Evolutionary conservation across 345 rosid species (phyloP).

Genomic region (Trapa incisa): DNA sequence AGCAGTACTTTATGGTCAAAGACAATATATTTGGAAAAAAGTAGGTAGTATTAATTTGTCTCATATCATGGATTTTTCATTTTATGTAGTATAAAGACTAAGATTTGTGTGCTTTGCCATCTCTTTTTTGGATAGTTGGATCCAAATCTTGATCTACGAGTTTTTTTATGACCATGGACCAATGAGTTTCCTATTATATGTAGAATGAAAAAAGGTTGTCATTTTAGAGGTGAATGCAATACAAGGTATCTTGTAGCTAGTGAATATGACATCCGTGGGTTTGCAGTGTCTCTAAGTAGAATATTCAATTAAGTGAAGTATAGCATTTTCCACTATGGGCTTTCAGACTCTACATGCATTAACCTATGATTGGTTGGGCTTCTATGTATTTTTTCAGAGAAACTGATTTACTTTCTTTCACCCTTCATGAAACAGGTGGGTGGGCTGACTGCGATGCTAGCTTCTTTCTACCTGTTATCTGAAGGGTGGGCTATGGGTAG

Average conservation of each 20-base stretch:
- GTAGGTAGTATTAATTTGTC: slow-evolving; percentile 24
- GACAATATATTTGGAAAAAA: slow-evolving; percentile 76
- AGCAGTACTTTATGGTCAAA: slow-evolving; percentile 72
- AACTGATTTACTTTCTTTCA: background rate
- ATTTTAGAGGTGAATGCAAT: background rate
- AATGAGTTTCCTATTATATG: background rate
- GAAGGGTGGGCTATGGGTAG: slow-evolving; percentile 92
- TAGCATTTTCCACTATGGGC: background rate
- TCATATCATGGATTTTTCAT: background rate
- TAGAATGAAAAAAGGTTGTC: background rate
- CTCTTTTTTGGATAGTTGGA: background rate
- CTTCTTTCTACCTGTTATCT: slow-evolving; percentile 74
- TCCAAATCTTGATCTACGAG: background rate
- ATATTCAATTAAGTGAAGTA: background rate
- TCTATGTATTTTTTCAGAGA: background rate
- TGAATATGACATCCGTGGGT: background rate
- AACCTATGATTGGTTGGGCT: background rate
- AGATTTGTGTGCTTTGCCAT: background rate
- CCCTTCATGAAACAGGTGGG: slow-evolving; percentile 38
- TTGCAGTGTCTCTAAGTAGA: background rate
- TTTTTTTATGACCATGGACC: background rate
- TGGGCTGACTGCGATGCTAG: slow-evolving; percentile 83
- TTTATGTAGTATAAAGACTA: background rate
- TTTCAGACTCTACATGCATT: background rate
- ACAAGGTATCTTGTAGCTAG: background rate